Conservation (phyloP, 495 filamentous ascomycete species). For the Aspergillus panamensis region DNA sequence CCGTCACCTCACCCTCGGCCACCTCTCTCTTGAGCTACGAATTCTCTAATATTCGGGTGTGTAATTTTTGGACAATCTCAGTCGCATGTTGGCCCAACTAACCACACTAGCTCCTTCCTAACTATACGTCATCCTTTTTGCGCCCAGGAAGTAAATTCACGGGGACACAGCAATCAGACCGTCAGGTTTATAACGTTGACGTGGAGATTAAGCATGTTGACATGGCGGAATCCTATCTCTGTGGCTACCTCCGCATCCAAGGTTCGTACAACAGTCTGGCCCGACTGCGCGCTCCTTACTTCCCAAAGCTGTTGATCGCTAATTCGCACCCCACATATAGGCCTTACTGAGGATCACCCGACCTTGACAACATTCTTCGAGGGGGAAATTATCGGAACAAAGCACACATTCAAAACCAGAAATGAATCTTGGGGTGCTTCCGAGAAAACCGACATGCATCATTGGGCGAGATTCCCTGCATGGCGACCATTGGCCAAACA, state of each 20-base stretch:
- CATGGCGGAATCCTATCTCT: slow-evolving; percentile 89
- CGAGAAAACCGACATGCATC: slow-evolving; percentile 87
- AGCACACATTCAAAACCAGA: slow-evolving; percentile 88
- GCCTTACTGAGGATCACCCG: slow-evolving; percentile 90
- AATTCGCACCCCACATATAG: slow-evolving; percentile 41
- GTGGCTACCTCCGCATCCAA: slow-evolving; percentile 95
- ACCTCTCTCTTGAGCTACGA: slow-evolving; percentile 58
- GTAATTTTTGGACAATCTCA: slow-evolving; percentile 19
- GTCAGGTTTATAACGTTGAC: slow-evolving; percentile 87
- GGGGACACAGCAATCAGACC: slow-evolving; percentile 88
- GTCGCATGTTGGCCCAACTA: slow-evolving; percentile 13
- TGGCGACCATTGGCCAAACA: slow-evolving; percentile 77
- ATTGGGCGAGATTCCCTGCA: slow-evolving; percentile 87
- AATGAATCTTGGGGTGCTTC: slow-evolving; percentile 88
- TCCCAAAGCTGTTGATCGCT: slow-evolving; percentile 12
- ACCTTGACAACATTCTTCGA: slow-evolving; percentile 98
- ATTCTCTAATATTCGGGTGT: slow-evolving; percentile 63
- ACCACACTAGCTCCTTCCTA: slow-evolving; percentile 41
- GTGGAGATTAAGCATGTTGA: slow-evolving; percentile 97
- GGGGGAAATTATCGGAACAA: slow-evolving; percentile 95
- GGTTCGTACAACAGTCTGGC: slow-evolving; percentile 50
- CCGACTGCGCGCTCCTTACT: background rate
- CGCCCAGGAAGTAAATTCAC: slow-evolving; percentile 83
- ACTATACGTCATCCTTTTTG: slow-evolving; percentile 73
- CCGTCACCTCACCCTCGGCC: slow-evolving; percentile 34